Evolutionary conservation across 2,329 filamentous ascomycete genomes (phyloP), one percentile per base, ranked within the genome.

Genomic region (Nigrospora osmanthi): DNA sequence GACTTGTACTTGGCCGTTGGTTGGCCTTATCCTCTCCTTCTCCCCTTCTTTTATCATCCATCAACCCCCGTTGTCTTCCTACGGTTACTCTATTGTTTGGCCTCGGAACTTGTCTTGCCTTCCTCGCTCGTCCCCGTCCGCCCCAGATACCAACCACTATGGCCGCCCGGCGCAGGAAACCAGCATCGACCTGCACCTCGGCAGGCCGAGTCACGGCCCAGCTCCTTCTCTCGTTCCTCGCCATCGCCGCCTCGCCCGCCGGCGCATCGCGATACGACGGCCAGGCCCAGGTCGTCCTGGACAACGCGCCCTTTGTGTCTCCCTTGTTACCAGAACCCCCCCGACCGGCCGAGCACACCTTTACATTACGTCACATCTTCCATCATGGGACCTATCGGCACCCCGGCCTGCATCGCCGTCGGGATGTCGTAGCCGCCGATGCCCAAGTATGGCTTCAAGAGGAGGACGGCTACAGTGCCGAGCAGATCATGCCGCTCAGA

Each of bases 311-410:
- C 23, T 55, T 67, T 40, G 58, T 71, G 43, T 44, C 59, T 2
- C 66, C 65, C 5, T 48, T 67, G 15, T 49, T 65, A 43, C 68
- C 71, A 33, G 70, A 75, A 45, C 57, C 68, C 6, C 72, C 71
- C 17, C 60, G 57, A 11, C 69, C 77, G 11, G 70, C 71, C 16
- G 72, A 81, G 10, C 79, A 83, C 54, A 67, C 69, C 33, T 83
- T 84, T 54, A 56, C 62, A 76, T 78, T 98, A 46, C 83, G 89
- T 56, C 91, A 98, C 66, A 83, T 97, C 58, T 93, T 88, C 67
- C 90, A 96, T 62, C 90, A 95, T 67, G 91, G 91, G 47, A 86
- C 88, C 35, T 78, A 91, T 63, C 70, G 77, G 54, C 80, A 95
- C 54, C 90, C 90, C 3, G 66, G 75, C 6, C 77, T 96, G 14